Evolutionary conservation across 192 early-diverging fungal species (phyloP).

Genomic region (Coemansia sp.): DNA sequence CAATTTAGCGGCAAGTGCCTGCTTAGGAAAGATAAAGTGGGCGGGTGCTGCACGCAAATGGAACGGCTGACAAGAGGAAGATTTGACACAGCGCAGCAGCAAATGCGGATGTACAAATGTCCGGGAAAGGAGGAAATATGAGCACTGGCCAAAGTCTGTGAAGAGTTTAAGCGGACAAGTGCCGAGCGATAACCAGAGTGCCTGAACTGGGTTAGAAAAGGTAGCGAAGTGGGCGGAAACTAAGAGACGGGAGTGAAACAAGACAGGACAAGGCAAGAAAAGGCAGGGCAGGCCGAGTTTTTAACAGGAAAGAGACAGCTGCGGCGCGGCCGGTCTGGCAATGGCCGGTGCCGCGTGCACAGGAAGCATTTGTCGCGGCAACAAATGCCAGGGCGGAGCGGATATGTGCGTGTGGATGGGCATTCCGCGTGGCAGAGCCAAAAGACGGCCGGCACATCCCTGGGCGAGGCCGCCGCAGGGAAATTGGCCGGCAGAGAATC

Average conservation of each 20-base stretch:
- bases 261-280: constrained; percentile 5
- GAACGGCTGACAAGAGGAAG: background rate
- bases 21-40: background rate
- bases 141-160: constrained; percentile 1
- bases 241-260: background rate
- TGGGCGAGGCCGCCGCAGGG: constrained; percentile 6
- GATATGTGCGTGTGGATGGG: background rate
- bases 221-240: background rate
- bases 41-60: background rate
- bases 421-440: constrained; percentile 1
- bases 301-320: constrained; percentile 32
- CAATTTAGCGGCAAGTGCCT: background rate
- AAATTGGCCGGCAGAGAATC: constrained; percentile 22
- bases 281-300: constrained; percentile 22
- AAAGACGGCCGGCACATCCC: constrained; percentile 1
- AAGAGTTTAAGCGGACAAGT: background rate
- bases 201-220: background rate
- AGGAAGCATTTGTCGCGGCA: background rate
- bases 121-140: background rate
- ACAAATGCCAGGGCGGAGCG: background rate
- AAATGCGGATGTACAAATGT: constrained; percentile 5
- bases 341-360: background rate
- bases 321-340: constrained; percentile 1
- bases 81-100: background rate
- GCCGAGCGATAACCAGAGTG: background rate